Evolutionary conservation across 1,139 yeast species (phyloP), one percentile per base, ranked within the genome.

Genomic region (Trichomonascaceae sp.): DNA sequence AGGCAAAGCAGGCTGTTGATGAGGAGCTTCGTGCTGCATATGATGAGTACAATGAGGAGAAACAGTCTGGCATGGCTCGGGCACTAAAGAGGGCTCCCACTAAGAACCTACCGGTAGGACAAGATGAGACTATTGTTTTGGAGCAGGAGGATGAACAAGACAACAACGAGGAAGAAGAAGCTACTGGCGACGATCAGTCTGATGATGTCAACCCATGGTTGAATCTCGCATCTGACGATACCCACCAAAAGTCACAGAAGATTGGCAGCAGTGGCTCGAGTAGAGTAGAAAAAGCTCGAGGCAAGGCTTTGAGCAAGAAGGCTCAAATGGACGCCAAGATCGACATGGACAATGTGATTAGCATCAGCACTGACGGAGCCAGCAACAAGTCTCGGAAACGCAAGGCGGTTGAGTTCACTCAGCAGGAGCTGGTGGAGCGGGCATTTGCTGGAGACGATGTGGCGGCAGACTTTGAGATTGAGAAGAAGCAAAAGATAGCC

Each of bases 361-460:
- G 56, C 23, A 56, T 69, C n/a, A 59, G 61, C 3, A 75, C 71
- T 41, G 11, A 29, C 18, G 32, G 29, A 31, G 14, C 37, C 26
- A 17, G 32, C 20, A 34, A 26, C 26, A n/a, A n/a, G n/a, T 8
- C 9, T 11, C 23, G 23, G 23, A 20, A 20, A 20, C 32, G 57
- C 53, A 32, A 47, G 35, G 40, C 40, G 11, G 38, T 52, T 34
- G 59, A 70, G 64, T 82, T 89, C 60, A 69, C 73, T 47, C 96
- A 89, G 54, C 74, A 75, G 41, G 89, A 84, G 37, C 65, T 89
- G 31, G 82, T 84, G 41, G 72, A 76, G 43, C 79, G 87, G 50
- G 98, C 98, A 0, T 89, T 89, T 65, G 97, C 96, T 2, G 97
- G 97, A 16, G 99, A 89, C 57, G 92, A 89, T 51, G 77, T 75